Percentiles rank a stretch among this genome's conserved stretches.
Evolutionary conservation across 163 green algal genomes (phyloP).

Genomic region (Scenedesmus sp.): DNA sequence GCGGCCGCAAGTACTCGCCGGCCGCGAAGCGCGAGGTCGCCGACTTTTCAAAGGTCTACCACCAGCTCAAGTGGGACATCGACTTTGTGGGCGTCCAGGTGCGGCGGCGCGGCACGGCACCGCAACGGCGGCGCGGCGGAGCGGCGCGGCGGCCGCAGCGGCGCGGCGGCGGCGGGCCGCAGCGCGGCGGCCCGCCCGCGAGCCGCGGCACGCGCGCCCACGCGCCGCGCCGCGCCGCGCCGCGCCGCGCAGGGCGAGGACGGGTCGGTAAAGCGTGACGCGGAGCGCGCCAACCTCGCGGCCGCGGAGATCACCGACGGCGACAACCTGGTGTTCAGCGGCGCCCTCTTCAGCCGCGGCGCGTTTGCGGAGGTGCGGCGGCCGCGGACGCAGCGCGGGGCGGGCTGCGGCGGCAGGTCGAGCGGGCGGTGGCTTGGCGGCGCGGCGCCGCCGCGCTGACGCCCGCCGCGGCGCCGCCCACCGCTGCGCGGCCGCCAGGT

Average conservation of each 20-base stretch:
- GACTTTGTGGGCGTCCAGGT: constrained; percentile 60
- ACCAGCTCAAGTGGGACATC: constrained; percentile 68
- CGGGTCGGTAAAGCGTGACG: constrained; percentile 17
- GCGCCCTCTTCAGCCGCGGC: constrained; percentile 67
- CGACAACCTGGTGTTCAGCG: constrained; percentile 78
- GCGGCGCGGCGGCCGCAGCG: too few relatives aligned
- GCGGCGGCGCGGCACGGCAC: too few relatives aligned
- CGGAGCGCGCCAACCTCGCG: constrained; percentile 51
- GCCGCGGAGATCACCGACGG: constrained; percentile 65
- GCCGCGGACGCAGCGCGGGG: constrained; percentile 28
- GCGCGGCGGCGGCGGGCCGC: too few relatives aligned
- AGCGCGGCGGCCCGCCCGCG: too few relatives aligned
- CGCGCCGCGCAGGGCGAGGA: constrained; percentile 26
- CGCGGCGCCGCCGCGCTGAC: too few relatives aligned
- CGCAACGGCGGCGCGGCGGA: too few relatives aligned
- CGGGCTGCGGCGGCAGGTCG: neutral
- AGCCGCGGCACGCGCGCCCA: too few relatives aligned
- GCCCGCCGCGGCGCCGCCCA: neutral
- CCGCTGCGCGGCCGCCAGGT: too few relatives aligned
- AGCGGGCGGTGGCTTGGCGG: neutral
- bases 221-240: too few relatives aligned
- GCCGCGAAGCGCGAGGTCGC: constrained; percentile 68
- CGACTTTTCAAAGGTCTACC: constrained; percentile 69
- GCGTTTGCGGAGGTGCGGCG: constrained; percentile 74
- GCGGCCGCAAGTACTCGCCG: constrained; percentile 37